These are phyloP conservation scores for Veloboletus limbatus DNA, from an alignment of 1,284 basidiomycete species.

Conservation along the genomic window DNA sequence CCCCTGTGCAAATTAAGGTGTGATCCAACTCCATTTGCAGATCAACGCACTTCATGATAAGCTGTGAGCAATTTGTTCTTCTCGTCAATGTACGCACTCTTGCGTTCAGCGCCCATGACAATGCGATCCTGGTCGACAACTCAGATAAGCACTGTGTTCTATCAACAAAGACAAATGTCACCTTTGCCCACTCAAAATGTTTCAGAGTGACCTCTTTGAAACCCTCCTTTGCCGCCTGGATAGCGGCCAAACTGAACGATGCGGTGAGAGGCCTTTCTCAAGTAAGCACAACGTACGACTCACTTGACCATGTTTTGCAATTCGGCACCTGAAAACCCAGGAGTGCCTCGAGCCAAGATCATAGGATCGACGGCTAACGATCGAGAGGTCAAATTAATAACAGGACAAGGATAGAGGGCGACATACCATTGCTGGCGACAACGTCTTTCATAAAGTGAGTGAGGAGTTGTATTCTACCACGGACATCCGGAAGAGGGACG, in stretches of 20 bases:
- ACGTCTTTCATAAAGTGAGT: conserved; percentile 87
- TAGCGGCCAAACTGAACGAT: conserved; percentile 72
- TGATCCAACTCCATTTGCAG: conserved; percentile 1
- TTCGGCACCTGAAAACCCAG: conserved; percentile 91
- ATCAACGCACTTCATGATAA: conserved; percentile 76
- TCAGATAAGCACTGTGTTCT: conserved; percentile 1
- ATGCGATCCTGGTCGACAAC: conserved; percentile 72
- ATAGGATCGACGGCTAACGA: conserved; percentile 72
- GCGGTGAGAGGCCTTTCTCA: conserved; percentile 5
- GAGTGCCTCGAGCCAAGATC: conserved; percentile 85
- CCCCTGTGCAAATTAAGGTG: conserved; percentile 48
- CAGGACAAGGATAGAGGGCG: conserved; percentile 1
- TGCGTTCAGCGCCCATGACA: conserved; percentile 91
- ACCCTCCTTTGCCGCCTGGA: conserved; percentile 86
- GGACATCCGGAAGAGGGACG: conserved; percentile 87
- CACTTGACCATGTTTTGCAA: conserved; percentile 92
- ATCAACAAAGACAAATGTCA: conserved; percentile 27
- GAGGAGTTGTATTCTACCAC: conserved; percentile 85
- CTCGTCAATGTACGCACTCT: conserved; percentile 82
- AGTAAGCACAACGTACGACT: conserved; percentile 30
- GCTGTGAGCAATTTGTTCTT: conserved; percentile 86
- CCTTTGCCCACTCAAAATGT: conserved; percentile 97
- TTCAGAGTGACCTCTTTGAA: conserved; percentile 68
- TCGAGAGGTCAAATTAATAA: background rate
- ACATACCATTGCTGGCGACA: conserved; percentile 55